These are phyloP conservation scores for Auriscalpium microsporum DNA, from an alignment of 768 basidiomycete genomes.

Conservation along the genomic window DNA sequence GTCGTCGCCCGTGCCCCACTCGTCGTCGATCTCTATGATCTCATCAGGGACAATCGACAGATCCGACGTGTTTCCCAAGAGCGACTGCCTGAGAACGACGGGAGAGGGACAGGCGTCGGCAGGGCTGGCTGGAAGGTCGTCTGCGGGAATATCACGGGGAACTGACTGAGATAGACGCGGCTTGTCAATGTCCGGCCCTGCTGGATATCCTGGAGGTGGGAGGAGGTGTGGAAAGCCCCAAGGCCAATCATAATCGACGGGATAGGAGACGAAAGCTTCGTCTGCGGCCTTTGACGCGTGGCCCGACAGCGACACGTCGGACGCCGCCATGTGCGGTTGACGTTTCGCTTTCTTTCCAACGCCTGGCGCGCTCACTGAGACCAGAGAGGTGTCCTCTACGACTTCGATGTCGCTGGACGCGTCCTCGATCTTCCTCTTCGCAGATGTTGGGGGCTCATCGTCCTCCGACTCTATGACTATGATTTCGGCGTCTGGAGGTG, in stretches of 20 bases:
- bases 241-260: no score
- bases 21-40: constrained; percentile 27
- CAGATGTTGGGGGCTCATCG: constrained; percentile 7
- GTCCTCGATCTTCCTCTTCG: constrained; percentile 8
- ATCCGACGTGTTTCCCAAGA: neutral
- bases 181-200: no score
- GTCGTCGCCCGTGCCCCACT: constrained; percentile 72
- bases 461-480: constrained; percentile 27
- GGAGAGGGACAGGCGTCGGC: no score
- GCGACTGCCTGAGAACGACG: no score
- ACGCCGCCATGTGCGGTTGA: neutral
- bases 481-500: constrained; percentile 13
- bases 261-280: neutral
- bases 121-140: no score
- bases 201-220: no score
- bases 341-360: constrained; percentile 5
- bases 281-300: neutral
- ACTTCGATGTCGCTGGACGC: constrained; percentile 15
- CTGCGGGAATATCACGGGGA: no score
- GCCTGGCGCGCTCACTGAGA: neutral
- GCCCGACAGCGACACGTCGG: no score
- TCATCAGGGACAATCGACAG: neutral
- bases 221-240: no score
- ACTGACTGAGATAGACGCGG: no score
- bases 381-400: neutral